Evolutionary conservation across 1,284 basidiomycete species (phyloP).

Genomic region (Cryptococcus deneoformans): DNA sequence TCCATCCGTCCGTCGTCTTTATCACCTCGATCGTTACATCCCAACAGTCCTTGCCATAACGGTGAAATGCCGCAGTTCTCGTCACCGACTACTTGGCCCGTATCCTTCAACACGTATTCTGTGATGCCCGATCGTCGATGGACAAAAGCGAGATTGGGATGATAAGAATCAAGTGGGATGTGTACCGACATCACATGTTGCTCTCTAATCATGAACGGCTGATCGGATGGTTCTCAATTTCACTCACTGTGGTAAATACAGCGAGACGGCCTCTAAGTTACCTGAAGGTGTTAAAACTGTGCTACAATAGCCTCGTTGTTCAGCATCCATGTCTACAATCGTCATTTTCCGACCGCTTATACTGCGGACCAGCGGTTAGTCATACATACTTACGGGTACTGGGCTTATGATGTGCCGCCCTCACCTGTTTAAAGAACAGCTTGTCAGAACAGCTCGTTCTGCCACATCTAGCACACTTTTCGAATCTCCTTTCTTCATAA

Average conservation of each 20-base stretch:
- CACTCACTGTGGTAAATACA: slow-evolving; percentile 42
- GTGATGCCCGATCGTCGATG: slow-evolving; percentile 24
- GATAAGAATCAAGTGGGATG: slow-evolving; percentile 12
- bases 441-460: slow-evolving; percentile 23
- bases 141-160: slow-evolving; percentile 26
- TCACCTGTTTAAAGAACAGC: slow-evolving; percentile 35
- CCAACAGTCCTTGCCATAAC: slow-evolving; percentile 37
- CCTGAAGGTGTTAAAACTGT: not conserved
- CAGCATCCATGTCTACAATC: slow-evolving; percentile 29
- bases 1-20: slow-evolving; percentile 1
- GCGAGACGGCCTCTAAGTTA: slow-evolving; percentile 7
- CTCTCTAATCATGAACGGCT: slow-evolving; percentile 5
- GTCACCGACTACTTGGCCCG: slow-evolving; percentile 34
- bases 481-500: not conserved
- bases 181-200: slow-evolving; percentile 37
- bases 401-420: not conserved
- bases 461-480: slow-evolving; percentile 14
- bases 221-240: too few species aligned
- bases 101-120: slow-evolving; percentile 32
- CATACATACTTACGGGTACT: not conserved
- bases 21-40: slow-evolving; percentile 23
- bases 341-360: slow-evolving; percentile 26
- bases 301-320: slow-evolving; percentile 2
- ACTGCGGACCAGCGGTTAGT: slow-evolving; percentile 16
- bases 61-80: slow-evolving; percentile 27